phyloP scores from a whole-genome alignment of 2,329 filamentous ascomycete genomes.

The Calonectria honghensis region DNA sequence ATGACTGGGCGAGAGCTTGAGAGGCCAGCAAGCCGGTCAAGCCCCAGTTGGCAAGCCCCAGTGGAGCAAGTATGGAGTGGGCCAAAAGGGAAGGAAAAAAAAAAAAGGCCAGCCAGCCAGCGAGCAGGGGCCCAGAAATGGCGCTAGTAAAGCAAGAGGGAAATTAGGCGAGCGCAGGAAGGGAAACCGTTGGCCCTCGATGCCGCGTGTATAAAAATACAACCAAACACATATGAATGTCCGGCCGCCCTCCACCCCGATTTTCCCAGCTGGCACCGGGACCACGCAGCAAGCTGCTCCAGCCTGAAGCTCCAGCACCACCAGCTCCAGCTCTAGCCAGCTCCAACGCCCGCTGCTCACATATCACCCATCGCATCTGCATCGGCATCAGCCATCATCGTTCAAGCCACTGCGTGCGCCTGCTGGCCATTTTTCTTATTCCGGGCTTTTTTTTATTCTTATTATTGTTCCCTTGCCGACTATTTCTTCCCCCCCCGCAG shows the following conservation, averaged over 20 bases:
- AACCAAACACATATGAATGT: conserved; percentile 66
- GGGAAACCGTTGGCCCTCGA: conserved; percentile 60
- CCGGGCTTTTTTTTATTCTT: conserved; percentile 40
- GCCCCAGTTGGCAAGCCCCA: conserved; percentile 43
- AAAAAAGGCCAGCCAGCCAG: conserved; percentile 38
- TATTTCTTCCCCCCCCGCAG: conserved; percentile 21
- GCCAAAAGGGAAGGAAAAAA: conserved; percentile 47
- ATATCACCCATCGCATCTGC: conserved; percentile 17
- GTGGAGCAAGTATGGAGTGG: conserved; percentile 36
- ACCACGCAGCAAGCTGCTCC: conserved; percentile 46
- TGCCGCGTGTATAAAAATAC: conserved; percentile 68
- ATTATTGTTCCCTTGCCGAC: conserved; percentile 27
- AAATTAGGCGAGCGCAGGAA: conserved; percentile 61
- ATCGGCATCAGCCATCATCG: background rate
- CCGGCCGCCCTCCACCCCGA: conserved; percentile 65
- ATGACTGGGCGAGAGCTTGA: conserved; percentile 32
- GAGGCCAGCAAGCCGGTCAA: conserved; percentile 34
- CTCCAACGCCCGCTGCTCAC: conserved; percentile 40
- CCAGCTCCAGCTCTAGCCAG: conserved; percentile 46
- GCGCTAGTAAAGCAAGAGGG: conserved; percentile 60
- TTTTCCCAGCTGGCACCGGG: conserved; percentile 59
- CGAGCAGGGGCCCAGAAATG: conserved; percentile 49
- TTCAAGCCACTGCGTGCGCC: background rate
- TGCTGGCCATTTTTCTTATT: background rate
- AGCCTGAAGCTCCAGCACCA: conserved; percentile 49